Evolutionary conservation across 2,329 filamentous ascomycete genomes (phyloP).

Genomic region (Acrodontium crateriforme): DNA sequence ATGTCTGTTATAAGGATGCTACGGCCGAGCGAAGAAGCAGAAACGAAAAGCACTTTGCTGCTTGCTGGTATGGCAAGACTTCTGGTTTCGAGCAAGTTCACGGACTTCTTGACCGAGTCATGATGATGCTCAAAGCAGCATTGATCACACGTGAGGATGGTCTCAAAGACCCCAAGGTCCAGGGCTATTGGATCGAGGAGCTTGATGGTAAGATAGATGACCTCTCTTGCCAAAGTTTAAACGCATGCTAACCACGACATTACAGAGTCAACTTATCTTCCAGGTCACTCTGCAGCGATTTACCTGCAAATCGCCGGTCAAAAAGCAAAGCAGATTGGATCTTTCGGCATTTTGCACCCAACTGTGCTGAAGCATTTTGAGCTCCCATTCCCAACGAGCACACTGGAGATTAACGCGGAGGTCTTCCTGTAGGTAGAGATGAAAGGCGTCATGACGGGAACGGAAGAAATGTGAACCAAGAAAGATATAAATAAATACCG

Average conservation of each 20-base stretch:
- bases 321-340: constrained; percentile 64
- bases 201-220: constrained; percentile 49
- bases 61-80: constrained; percentile 85
- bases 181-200: constrained; percentile 82
- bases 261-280: constrained; percentile 73
- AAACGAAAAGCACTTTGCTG: constrained; percentile 93
- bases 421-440: constrained; percentile 78
- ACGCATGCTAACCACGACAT: neutral
- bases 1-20: constrained; percentile 83
- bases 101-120: constrained; percentile 78
- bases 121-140: constrained; percentile 77
- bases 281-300: constrained; percentile 76
- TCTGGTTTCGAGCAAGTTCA: constrained; percentile 94
- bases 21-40: constrained; percentile 68
- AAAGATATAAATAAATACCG: too few species aligned
- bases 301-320: constrained; percentile 56
- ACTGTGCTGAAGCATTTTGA: constrained; percentile 89
- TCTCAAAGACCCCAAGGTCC: constrained; percentile 36
- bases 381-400: constrained; percentile 83
- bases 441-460: too few species aligned
- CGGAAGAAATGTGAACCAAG: too few species aligned
- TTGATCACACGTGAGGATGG: constrained; percentile 69
- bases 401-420: constrained; percentile 88
- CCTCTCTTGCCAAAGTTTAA: constrained; percentile 1
- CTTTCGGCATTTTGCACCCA: constrained; percentile 89